These are phyloP conservation scores for Dactylellina parvicollis DNA, from an alignment of 2,329 filamentous ascomycete genomes.

Conservation along the genomic window DNA sequence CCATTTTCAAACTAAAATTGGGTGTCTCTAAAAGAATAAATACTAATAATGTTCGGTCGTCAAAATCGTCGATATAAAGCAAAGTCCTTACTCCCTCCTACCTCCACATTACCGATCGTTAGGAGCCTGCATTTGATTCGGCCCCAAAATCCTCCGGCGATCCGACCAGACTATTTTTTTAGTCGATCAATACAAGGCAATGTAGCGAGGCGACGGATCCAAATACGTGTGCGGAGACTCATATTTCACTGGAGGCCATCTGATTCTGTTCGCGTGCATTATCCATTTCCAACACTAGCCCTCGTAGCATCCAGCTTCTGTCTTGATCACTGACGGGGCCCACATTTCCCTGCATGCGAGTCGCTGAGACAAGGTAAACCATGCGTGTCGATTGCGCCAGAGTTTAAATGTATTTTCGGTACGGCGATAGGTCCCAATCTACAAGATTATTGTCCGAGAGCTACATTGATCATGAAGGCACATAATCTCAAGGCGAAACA, in stretches of 20 bases:
- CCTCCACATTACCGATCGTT: neutral
- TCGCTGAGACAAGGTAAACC: conserved; percentile 13
- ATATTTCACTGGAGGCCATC: neutral
- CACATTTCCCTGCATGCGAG: conserved; percentile 29
- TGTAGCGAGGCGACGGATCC: conserved; percentile 3
- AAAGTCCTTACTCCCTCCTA: neutral
- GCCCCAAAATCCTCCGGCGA: neutral
- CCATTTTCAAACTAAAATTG: too few species aligned
- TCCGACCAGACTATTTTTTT: conserved; percentile 11
- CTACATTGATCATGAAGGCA: neutral
- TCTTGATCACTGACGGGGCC: conserved; percentile 22
- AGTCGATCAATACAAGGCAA: conserved; percentile 14
- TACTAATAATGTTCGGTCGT: neutral
- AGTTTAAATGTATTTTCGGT: neutral
- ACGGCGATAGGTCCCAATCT: neutral
- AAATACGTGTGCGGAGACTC: neutral
- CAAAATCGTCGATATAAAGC: neutral
- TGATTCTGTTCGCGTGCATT: neutral
- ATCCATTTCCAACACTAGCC: conserved; percentile 7
- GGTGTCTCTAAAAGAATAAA: too few species aligned
- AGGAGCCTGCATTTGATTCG: conserved; percentile 9
- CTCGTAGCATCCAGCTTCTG: conserved; percentile 17
- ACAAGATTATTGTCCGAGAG: neutral
- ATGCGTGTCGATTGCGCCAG: neutral
- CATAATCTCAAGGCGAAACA: too few species aligned